These are phyloP conservation scores for Claviceps quebecensis DNA, from an alignment of 2,329 filamentous ascomycete species.

Conservation along the genomic window DNA sequence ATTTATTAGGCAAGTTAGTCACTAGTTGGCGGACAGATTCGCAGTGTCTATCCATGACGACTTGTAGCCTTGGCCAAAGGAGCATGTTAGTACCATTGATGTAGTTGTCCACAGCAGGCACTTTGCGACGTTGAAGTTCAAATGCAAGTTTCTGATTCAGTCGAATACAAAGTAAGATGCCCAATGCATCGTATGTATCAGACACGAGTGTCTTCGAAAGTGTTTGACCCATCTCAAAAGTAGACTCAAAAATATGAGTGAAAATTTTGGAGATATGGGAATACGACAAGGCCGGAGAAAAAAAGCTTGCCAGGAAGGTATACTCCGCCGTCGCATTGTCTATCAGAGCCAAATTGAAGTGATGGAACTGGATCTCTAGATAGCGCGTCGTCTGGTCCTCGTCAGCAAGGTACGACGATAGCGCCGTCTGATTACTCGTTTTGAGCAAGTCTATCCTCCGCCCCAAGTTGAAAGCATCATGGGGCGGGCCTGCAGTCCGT, in stretches of 20 bases:
- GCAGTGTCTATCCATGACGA: slow-evolving; percentile 84
- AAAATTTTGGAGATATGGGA: slow-evolving; percentile 72
- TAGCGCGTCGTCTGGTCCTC: slow-evolving; percentile 79
- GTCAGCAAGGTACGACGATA: slow-evolving; percentile 82
- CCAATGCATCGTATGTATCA: slow-evolving; percentile 69
- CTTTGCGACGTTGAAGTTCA: slow-evolving; percentile 78
- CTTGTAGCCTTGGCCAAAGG: slow-evolving; percentile 89
- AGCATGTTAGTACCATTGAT: slow-evolving; percentile 93
- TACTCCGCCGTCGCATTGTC: slow-evolving; percentile 95
- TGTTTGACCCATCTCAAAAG: slow-evolving; percentile 67
- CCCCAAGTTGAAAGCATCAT: slow-evolving; percentile 83
- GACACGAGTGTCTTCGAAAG: slow-evolving; percentile 66
- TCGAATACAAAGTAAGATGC: slow-evolving; percentile 79
- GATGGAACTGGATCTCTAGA: slow-evolving; percentile 78
- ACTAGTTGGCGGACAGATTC: slow-evolving; percentile 62
- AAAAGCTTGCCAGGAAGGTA: slow-evolving; percentile 82
- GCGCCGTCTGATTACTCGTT: slow-evolving; percentile 55
- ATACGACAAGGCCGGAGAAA: slow-evolving; percentile 62
- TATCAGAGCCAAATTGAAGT: slow-evolving; percentile 85
- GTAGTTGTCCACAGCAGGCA: slow-evolving; percentile 80
- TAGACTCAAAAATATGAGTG: slow-evolving; percentile 75
- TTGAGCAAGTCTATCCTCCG: slow-evolving; percentile 72
- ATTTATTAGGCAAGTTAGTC: slow-evolving; percentile 34
- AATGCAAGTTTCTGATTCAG: slow-evolving; percentile 92
- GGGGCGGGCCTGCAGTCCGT: slow-evolving; percentile 39